Conservation (phyloP, 306 rosid species). For the Parietaria judaica region DNA sequence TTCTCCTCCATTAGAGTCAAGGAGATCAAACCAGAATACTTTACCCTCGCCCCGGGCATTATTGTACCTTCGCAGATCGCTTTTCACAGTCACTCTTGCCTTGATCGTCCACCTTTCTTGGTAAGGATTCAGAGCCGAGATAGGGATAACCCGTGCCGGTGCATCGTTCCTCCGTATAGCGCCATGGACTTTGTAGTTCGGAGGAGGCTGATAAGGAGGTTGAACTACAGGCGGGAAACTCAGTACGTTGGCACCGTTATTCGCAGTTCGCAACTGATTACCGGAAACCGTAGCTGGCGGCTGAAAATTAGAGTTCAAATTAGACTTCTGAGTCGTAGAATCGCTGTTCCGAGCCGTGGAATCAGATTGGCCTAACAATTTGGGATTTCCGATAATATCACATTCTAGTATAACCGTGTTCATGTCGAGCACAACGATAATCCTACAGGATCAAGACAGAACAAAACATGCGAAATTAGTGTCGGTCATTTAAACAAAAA, state of each 20-base stretch:
- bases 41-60: conserved; percentile 99
- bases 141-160: conserved; percentile 80
- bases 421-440: conserved; percentile 74
- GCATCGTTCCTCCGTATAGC: conserved; percentile 86
- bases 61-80: conserved; percentile 89
- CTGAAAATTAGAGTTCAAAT: conserved; percentile 23
- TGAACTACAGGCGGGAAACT: conserved; percentile 70
- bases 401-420: conserved; percentile 68
- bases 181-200: conserved; percentile 63
- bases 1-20: conserved; percentile 97
- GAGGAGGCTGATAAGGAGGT: conserved; percentile 80
- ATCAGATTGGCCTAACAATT: conserved; percentile 31
- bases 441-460: conserved; percentile 34
- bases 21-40: conserved; percentile 92
- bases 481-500: too few relatives aligned
- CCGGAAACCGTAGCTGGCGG: conserved; percentile 30
- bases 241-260: conserved; percentile 29
- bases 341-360: conserved; percentile 30
- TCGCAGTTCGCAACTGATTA: conserved; percentile 25
- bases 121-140: conserved; percentile 83
- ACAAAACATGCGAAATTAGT: too few relatives aligned
- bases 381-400: conserved; percentile 75
- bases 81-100: conserved; percentile 95
- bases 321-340: conserved; percentile 28
- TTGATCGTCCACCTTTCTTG: conserved; percentile 96